A percentile compares a stretch with the other conserved stretches of the same genome.
Conservation (phyloP, 2,329 filamentous ascomycete species). For the Teratosphaeria destructans region DNA sequence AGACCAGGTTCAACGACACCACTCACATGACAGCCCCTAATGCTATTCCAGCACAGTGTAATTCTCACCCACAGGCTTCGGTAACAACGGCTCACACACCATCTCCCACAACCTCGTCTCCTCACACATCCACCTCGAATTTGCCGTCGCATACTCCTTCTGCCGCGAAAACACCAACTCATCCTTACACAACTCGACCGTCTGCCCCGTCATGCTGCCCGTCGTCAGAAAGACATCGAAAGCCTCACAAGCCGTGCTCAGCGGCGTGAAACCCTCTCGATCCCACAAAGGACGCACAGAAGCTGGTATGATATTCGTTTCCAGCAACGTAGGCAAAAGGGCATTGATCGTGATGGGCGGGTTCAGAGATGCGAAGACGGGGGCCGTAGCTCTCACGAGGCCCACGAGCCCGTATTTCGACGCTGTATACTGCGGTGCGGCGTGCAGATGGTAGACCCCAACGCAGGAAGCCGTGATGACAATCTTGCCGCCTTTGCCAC, state of each 20-base stretch:
- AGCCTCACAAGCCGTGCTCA: constrained; percentile 26
- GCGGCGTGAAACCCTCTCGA: constrained; percentile 25
- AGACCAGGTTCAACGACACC: not conserved
- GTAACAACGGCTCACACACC: not conserved
- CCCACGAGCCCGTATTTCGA: constrained; percentile 21
- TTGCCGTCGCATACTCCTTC: constrained; percentile 30
- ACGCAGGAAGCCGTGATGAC: constrained; percentile 25
- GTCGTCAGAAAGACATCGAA: constrained; percentile 25
- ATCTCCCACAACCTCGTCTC: constrained; percentile 17
- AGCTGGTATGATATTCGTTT: constrained; percentile 24
- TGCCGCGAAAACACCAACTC: constrained; percentile 31
- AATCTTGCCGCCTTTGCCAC: constrained; percentile 29
- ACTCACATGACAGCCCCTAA: not conserved
- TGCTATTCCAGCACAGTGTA: not conserved
- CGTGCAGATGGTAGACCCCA: constrained; percentile 12
- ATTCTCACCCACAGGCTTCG: not conserved
- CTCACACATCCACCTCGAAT: constrained; percentile 28
- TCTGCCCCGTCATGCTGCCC: constrained; percentile 28
- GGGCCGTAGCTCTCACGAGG: constrained; percentile 22
- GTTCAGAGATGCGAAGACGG: constrained; percentile 19
- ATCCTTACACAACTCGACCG: constrained; percentile 32
- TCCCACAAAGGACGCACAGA: constrained; percentile 21
- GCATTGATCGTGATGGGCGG: constrained; percentile 25
- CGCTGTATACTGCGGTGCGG: constrained; percentile 10
- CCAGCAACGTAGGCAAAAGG: constrained; percentile 27